Conservation (phyloP, 257 asterid genomes). For the Thymus quinquecostatus region DNA sequence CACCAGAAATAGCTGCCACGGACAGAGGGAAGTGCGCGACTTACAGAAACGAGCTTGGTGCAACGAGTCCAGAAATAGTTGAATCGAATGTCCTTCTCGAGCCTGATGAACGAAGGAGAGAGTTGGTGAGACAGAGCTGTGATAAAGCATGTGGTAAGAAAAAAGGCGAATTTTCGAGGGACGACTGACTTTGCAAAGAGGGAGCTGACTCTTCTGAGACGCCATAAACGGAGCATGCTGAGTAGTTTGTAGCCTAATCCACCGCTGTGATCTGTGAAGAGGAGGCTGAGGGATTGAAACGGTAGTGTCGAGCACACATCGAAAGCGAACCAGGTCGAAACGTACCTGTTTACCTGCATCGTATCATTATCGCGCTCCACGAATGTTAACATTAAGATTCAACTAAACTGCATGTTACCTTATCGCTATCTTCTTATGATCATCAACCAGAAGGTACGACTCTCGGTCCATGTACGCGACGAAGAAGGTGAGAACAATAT, state of each 20-base stretch:
- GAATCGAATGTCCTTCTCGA: slow-evolving; percentile 91
- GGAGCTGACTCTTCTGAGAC: slow-evolving; percentile 88
- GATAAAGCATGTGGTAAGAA: background rate
- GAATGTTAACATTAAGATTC: background rate
- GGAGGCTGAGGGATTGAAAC: slow-evolving; percentile 64
- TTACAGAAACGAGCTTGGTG: slow-evolving; percentile 76
- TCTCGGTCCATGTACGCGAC: slow-evolving; percentile 78
- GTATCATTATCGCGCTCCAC: background rate
- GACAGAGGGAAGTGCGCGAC: slow-evolving; percentile 27
- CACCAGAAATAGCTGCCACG: background rate
- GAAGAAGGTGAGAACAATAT: slow-evolving; percentile 81
- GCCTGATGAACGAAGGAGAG: slow-evolving; percentile 49
- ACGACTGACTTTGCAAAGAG: slow-evolving; percentile 71
- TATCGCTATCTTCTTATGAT: slow-evolving; percentile 62
- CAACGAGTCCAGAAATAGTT: slow-evolving; percentile 93
- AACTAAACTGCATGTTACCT: slow-evolving; percentile 48
- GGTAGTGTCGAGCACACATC: slow-evolving; percentile 86
- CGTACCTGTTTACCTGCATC: slow-evolving; percentile 51
- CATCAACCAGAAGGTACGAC: slow-evolving; percentile 71
- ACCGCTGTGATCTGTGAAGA: slow-evolving; percentile 70
- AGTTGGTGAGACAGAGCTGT: slow-evolving; percentile 15
- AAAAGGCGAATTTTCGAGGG: background rate
- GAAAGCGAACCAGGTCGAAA: slow-evolving; percentile 80
- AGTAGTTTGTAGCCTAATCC: slow-evolving; percentile 70
- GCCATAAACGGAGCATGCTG: slow-evolving; percentile 95